These are phyloP conservation scores for Mytilinidion resinicola DNA, from an alignment of 495 filamentous ascomycete genomes.

Conservation along the genomic window DNA sequence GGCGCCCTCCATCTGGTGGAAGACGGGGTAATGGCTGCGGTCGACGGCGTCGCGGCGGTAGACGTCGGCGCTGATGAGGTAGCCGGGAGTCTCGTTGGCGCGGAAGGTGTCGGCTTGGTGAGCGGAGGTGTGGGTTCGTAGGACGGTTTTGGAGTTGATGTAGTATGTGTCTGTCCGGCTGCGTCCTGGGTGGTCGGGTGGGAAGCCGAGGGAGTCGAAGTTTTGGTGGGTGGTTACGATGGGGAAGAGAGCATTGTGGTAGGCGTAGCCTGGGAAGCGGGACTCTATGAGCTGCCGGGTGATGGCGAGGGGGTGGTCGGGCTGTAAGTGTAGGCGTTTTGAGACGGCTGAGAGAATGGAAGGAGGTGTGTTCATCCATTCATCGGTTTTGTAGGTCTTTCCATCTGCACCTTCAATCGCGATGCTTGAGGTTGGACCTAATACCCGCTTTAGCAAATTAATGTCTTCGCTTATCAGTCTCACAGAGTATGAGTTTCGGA, in stretches of 20 bases:
- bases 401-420: constrained; percentile 20
- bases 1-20: constrained; percentile 98
- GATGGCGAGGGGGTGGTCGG: constrained; percentile 83
- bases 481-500: background rate
- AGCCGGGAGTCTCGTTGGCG: constrained; percentile 62
- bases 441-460: no score
- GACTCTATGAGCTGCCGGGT: constrained; percentile 90
- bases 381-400: constrained; percentile 56
- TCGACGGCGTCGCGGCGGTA: constrained; percentile 95
- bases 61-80: constrained; percentile 89
- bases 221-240: constrained; percentile 84
- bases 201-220: constrained; percentile 93
- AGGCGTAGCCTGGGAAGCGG: constrained; percentile 69
- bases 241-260: constrained; percentile 71
- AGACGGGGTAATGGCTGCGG: constrained; percentile 88
- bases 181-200: constrained; percentile 81
- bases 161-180: constrained; percentile 92
- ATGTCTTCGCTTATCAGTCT: background rate
- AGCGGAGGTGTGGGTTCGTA: constrained; percentile 89
- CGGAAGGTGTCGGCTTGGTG: constrained; percentile 87
- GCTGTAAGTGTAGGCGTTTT: constrained; percentile 74
- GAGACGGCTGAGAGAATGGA: constrained; percentile 66
- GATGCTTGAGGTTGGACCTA: constrained; percentile 16
- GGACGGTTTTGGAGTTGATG: constrained; percentile 72
- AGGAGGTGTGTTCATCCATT: constrained; percentile 78